Conservation (phyloP, 2,329 filamentous ascomycete genomes). For the Pochonia chlamydosporia region DNA sequence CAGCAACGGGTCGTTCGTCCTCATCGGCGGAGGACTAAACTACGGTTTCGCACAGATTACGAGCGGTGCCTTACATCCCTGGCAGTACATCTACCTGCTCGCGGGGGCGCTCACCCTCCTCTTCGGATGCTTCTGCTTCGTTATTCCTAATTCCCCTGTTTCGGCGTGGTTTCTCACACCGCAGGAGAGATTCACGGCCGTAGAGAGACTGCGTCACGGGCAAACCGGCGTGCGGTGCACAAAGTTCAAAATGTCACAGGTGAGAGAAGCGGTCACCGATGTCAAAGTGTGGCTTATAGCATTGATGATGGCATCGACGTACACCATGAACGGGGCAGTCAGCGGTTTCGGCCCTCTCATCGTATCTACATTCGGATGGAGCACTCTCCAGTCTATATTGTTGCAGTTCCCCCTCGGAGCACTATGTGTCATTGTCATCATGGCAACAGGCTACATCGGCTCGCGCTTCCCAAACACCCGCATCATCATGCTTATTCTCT, state of each 20-base stretch:
- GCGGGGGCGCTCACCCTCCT: conserved; percentile 58
- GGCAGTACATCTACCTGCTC: conserved; percentile 68
- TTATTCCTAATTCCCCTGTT: conserved; percentile 59
- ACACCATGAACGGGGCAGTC: conserved; percentile 67
- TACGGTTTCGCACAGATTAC: conserved; percentile 62
- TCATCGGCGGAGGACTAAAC: conserved; percentile 58
- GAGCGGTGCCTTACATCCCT: conserved; percentile 47
- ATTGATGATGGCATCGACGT: conserved; percentile 64
- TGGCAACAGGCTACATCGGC: conserved; percentile 59
- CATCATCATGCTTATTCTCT: conserved; percentile 57
- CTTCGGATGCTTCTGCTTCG: conserved; percentile 60
- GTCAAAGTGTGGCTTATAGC: conserved; percentile 58
- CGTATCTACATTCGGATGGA: conserved; percentile 65
- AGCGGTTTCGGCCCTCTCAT: conserved; percentile 67
- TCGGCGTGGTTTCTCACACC: conserved; percentile 62
- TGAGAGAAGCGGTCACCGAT: conserved; percentile 53
- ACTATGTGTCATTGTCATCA: conserved; percentile 61
- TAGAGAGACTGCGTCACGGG: conserved; percentile 55
- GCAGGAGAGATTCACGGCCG: conserved; percentile 57
- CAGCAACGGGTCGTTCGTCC: conserved; percentile 51
- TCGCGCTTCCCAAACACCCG: conserved; percentile 56
- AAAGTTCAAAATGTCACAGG: conserved; percentile 52
- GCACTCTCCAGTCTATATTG: conserved; percentile 58
- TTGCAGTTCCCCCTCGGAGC: conserved; percentile 71
- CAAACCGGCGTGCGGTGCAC: conserved; percentile 60